Evolutionary conservation across 768 basidiomycete species (phyloP).

Genomic region (Dentipellis sp.): DNA sequence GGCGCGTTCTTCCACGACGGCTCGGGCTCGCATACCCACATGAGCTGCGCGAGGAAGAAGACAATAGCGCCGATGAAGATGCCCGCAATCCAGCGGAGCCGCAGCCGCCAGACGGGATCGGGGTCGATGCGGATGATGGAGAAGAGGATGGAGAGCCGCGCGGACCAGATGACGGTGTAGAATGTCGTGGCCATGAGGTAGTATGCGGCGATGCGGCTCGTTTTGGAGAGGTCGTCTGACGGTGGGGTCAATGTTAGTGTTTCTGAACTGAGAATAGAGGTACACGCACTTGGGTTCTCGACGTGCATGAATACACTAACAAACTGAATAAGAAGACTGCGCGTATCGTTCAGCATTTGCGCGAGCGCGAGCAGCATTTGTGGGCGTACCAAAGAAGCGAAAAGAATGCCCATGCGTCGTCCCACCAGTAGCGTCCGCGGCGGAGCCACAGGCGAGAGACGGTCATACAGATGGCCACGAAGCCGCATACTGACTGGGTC

Average conservation of each 20-base stretch:
- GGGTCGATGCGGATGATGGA: constrained; percentile 46
- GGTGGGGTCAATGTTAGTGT: not conserved
- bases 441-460: constrained; percentile 15
- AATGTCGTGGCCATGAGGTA: constrained; percentile 21
- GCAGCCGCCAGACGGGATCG: constrained; percentile 14
- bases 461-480: constrained; percentile 18
- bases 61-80: constrained; percentile 24
- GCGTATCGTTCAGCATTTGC: not conserved
- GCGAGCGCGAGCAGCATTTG: not conserved
- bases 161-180: constrained; percentile 20
- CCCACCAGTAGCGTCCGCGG: constrained; percentile 19
- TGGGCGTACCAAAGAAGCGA: constrained; percentile 13
- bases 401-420: constrained; percentile 19
- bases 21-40: constrained; percentile 33
- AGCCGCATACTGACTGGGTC: constrained; percentile 17
- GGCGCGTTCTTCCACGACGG: constrained; percentile 29
- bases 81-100: constrained; percentile 11
- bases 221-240: constrained; percentile 9
- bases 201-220: constrained; percentile 18
- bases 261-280: not conserved
- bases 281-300: constrained; percentile 9
- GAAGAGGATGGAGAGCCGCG: constrained; percentile 44
- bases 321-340: constrained; percentile 15
- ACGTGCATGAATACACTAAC: constrained; percentile 20
- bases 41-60: constrained; percentile 35